These are phyloP conservation scores for Xylariaceae sp. DNA, from an alignment of 2,329 filamentous ascomycete genomes.

Conservation along the genomic window DNA sequence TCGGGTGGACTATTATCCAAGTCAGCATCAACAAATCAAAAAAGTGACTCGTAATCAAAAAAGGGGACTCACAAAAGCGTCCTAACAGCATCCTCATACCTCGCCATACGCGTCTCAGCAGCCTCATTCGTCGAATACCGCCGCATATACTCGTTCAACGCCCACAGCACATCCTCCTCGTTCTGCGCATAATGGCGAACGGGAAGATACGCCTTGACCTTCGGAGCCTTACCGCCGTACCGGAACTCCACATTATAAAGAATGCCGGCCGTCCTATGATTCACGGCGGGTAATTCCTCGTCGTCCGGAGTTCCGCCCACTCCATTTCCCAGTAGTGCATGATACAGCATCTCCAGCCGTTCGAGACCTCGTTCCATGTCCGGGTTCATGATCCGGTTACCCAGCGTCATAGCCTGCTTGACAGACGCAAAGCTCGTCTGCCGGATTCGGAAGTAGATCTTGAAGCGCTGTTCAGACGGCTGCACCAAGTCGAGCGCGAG, in stretches of 20 bases:
- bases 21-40: too few species aligned
- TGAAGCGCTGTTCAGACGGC: slow-evolving; percentile 6
- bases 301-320: not conserved
- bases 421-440: slow-evolving; percentile 7
- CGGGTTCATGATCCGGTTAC: slow-evolving; percentile 3
- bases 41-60: too few species aligned
- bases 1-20: too few species aligned
- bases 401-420: slow-evolving; percentile 6
- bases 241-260: slow-evolving; percentile 11
- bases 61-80: too few species aligned
- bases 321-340: slow-evolving; percentile 3
- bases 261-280: slow-evolving; percentile 11
- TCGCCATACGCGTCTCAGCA: too few species aligned
- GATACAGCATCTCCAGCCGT: slow-evolving; percentile 5
- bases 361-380: slow-evolving; percentile 5
- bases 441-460: slow-evolving; percentile 8
- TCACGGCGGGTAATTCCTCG: not conserved
- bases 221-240: not conserved
- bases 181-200: slow-evolving; percentile 11
- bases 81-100: too few species aligned
- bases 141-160: slow-evolving; percentile 5
- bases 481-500: slow-evolving; percentile 9
- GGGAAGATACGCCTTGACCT: slow-evolving; percentile 9
- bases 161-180: slow-evolving; percentile 6
- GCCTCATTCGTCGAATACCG: not conserved